Base-by-base conservation (phyloP, 169 alveolate species). In the Plasmodium cynomolgi region DNA sequence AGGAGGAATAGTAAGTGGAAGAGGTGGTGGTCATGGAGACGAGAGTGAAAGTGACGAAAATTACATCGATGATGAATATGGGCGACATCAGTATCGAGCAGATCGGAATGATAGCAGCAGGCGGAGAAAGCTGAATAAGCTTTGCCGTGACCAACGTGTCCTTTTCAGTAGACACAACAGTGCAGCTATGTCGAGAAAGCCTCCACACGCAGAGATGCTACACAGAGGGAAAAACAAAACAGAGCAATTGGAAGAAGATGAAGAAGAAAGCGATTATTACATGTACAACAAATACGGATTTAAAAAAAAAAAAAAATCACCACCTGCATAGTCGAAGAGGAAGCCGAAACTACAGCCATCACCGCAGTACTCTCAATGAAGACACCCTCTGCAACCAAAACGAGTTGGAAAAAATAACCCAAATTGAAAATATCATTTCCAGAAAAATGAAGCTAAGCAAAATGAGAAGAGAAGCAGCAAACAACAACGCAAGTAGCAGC, bases 401-500 rank as follows among this genome's bases (percentile, higher is more conserved):
- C 26, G 93, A 85, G 8, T n/a, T 85, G 8, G 81, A 75, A 56
- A 85, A 85, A 85, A 85, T 85, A 50, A 26, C 84, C 0, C 84
- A 85, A 85, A 85, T 85, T 75, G 86, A 85, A 77, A 85, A 75
- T 77, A 85, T 85, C 39, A 75, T 85, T 47, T 85, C 86, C 41
- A 75, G 71, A 74, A 85, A 85, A 79, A 85, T 85, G 44, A 85
- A 37, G n/a, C 41, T 75, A 33, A 74, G 44, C 62, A 71, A 85
- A 75, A 33, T 84, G 15, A 13, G 29, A 79, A 29, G 84, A 41
- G 71, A 79, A 79, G 37, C 37, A 7, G 84, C 39, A 9, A 29
- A 13, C 2, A 79, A 79, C 31, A 29, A 79, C 44, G 47, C 23
- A 17, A 26, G 1, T 11, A 33, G 50, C 47, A 20, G 39, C 23